Evolutionary conservation across 2,329 filamentous ascomycete species (phyloP), one percentile per base, ranked within the genome.

Genomic region (Hypoxylon sp.): DNA sequence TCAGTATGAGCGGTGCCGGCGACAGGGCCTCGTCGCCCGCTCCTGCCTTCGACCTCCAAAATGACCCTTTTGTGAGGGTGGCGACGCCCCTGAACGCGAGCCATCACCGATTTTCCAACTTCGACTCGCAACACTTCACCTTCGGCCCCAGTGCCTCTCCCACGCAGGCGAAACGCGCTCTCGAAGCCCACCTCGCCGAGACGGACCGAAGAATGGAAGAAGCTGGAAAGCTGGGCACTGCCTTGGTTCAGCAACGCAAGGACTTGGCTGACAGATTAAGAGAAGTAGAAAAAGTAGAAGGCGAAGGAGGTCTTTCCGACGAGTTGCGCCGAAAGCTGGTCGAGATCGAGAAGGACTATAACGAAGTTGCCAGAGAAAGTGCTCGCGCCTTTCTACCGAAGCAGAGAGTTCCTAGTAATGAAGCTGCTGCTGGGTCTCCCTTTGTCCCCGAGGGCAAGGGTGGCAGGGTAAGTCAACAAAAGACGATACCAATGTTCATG

Each of bases 261-360:
- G 88, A 96, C 62, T 82, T 99, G 56, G 85, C 87, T 38, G 90
- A 96, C 40, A 88, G 90, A 65, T 77, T 99, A 55, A 87, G 88
- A 67, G 92, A 98, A 70, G 88, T 99, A 2, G 91, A 96, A 68
- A 86, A 88, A 70, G 81, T 91, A 58, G 83, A 92, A 69, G 81
- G 84, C 40, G 90, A 95, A 66, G 86, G 85, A 20, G 90, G 97
- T 61, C 86, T 98, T 48, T 88, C 88, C 0, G 87, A 90, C 3
- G 93, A 97, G 65, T 79, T 99, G 68, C 90, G 90, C 58, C 84
- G 89, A 69, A 92, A 90, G 75, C 83, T 99, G 49, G 82, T 86
- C 11, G 92, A 96, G 62, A 87, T 99, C 58, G 95, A 99, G 74
- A 91, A 87, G 74, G 95, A 99, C 70, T 98, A 96, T 78, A 94